phyloP scores from a whole-genome alignment of 2,329 filamentous ascomycete genomes.

The Cordyceps farinosa region DNA sequence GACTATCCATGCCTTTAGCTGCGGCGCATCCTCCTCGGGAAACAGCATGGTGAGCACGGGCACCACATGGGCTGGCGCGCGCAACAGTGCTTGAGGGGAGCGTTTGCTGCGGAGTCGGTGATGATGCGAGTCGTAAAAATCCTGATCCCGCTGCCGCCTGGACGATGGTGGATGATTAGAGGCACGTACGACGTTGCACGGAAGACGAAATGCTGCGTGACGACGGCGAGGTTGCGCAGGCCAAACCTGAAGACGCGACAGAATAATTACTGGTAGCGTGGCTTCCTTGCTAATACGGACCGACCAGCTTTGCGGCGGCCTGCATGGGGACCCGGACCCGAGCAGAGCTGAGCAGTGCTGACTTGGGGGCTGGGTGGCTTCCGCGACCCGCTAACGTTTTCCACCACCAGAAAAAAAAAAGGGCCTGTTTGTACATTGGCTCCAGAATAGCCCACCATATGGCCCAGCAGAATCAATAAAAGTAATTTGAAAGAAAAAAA shows the following conservation, averaged over 20 bases:
- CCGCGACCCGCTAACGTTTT: background rate
- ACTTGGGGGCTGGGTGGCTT: background rate
- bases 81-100: background rate
- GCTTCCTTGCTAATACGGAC: background rate
- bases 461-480: background rate
- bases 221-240: slow-evolving; percentile 3
- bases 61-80: slow-evolving; percentile 8
- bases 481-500: background rate
- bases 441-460: background rate
- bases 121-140: background rate
- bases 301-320: background rate
- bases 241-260: slow-evolving; percentile 14
- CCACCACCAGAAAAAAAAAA: background rate
- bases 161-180: background rate
- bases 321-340: background rate
- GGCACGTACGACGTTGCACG: background rate
- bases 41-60: slow-evolving; percentile 52
- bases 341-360: background rate
- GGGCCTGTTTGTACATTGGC: no score
- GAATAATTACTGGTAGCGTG: background rate
- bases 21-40: slow-evolving; percentile 56
- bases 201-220: background rate
- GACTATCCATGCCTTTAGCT: slow-evolving; percentile 74
- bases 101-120: background rate
- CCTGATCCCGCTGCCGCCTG: background rate